A percentile compares a stretch with the other conserved stretches of the same genome.
Conservation (phyloP, 23 red algal species). For the Chondrus crispus region DNA sequence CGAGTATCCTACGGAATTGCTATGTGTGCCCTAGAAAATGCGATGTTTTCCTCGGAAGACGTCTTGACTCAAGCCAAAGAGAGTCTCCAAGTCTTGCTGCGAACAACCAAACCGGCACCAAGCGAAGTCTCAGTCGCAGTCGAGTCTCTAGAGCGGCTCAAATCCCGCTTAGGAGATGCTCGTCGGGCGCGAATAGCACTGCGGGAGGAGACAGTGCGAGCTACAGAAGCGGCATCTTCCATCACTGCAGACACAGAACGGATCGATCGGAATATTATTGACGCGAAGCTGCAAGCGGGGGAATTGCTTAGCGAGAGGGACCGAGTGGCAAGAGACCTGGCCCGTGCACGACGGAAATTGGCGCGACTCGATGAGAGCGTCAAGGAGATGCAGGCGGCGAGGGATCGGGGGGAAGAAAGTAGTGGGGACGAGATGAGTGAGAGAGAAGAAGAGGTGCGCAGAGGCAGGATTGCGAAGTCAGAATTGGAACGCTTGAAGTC, state of each 20-base stretch:
- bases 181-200: not conserved
- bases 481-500: conserved; percentile 43
- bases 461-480: not conserved
- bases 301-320: conserved; percentile 42
- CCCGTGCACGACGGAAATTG: conserved; percentile 17
- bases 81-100: not conserved
- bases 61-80: not conserved
- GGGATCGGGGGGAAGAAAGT: not conserved
- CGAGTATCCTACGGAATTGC: no score
- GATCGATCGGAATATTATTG: conserved; percentile 46
- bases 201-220: not conserved
- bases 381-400: not conserved
- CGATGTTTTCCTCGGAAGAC: not conserved
- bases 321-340: conserved; percentile 34
- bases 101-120: not conserved
- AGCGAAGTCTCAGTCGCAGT: not conserved
- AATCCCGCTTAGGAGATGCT: not conserved
- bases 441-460: conserved; percentile 36
- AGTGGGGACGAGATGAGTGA: not conserved
- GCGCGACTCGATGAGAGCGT: conserved; percentile 7
- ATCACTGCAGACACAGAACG: conserved; percentile 2
- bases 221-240: not conserved
- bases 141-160: not conserved
- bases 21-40: not conserved
- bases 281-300: conserved; percentile 28